Evolutionary conservation across 169 alveolate species (phyloP).

Genomic region (Plasmodium ovale): DNA sequence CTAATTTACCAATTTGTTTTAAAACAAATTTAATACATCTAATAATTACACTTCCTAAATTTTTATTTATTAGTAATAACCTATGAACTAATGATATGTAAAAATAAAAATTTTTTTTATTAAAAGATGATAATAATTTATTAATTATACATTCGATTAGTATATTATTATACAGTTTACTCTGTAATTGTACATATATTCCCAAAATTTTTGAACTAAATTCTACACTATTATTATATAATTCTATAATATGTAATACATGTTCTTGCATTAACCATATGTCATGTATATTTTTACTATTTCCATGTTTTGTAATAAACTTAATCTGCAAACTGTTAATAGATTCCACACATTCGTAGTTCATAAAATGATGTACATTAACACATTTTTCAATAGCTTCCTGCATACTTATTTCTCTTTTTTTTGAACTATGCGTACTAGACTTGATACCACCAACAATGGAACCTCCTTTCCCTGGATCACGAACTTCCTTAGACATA

Average conservation of each 20-base stretch:
- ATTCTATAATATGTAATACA: constrained; percentile 47
- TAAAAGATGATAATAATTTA: constrained; percentile 58
- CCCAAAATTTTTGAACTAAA: constrained; percentile 69
- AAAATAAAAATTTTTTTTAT: constrained; percentile 45
- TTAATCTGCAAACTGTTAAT: constrained; percentile 53
- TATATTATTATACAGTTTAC: constrained; percentile 72
- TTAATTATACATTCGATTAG: constrained; percentile 59
- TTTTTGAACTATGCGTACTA: background rate
- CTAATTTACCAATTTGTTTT: constrained; percentile 56
- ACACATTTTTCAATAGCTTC: constrained; percentile 41
- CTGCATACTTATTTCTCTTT: constrained; percentile 11
- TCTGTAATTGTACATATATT: constrained; percentile 63
- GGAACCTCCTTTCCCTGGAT: background rate
- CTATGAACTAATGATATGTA: constrained; percentile 65
- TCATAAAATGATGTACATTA: constrained; percentile 14
- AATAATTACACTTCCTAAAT: constrained; percentile 66
- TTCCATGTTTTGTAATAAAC: constrained; percentile 26
- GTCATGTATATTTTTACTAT: constrained; percentile 60
- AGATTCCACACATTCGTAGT: constrained; percentile 51
- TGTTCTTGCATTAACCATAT: constrained; percentile 76
- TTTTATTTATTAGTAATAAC: constrained; percentile 68
- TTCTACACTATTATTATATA: constrained; percentile 62
- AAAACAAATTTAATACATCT: constrained; percentile 68
- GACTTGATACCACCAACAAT: background rate
- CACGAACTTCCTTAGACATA: background rate